Percentiles rank a stretch among this genome's conserved stretches.
Conservation (phyloP, 768 basidiomycete genomes). For the Rhodotorula kratochvilovae region DNA sequence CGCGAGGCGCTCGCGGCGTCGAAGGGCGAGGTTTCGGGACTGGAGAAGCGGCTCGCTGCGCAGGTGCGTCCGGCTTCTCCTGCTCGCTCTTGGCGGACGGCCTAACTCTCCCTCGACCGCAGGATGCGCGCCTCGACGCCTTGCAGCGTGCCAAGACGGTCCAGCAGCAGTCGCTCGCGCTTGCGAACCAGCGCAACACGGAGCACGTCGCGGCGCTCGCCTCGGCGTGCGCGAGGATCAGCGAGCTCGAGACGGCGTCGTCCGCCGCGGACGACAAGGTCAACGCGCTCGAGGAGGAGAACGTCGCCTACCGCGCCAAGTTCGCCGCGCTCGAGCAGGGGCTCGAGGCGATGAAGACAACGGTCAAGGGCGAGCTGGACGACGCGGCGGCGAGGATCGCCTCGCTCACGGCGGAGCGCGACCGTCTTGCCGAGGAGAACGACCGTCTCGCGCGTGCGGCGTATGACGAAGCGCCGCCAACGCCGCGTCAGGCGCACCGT, state of each 20-base stretch:
- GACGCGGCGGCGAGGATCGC: background rate
- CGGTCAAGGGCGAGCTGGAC: slow-evolving; percentile 1
- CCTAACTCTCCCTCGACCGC: background rate
- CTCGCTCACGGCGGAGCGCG: background rate
- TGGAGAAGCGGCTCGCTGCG: slow-evolving; percentile 17
- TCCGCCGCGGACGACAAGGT: background rate
- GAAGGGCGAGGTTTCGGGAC: background rate
- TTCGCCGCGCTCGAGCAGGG: background rate
- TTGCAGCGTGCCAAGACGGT: slow-evolving; percentile 1
- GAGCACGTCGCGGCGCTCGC: background rate
- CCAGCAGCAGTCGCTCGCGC: slow-evolving; percentile 18
- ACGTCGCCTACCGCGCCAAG: background rate
- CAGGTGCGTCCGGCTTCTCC: background rate
- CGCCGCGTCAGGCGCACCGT: background rate
- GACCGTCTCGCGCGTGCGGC: background rate
- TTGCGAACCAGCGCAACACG: slow-evolving; percentile 5
- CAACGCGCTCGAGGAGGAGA: background rate
- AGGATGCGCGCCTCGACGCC: slow-evolving; percentile 20
- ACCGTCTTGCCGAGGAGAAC: background rate
- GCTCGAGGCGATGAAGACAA: background rate
- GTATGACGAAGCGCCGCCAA: background rate
- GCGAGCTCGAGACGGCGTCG: background rate
- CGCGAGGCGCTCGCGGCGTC: background rate
- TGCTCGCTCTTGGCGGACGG: too few species aligned
- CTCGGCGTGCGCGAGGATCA: background rate